Evolutionary conservation across 2,329 filamentous ascomycete genomes (phyloP).

Genomic region (Diaporthe destruens): DNA sequence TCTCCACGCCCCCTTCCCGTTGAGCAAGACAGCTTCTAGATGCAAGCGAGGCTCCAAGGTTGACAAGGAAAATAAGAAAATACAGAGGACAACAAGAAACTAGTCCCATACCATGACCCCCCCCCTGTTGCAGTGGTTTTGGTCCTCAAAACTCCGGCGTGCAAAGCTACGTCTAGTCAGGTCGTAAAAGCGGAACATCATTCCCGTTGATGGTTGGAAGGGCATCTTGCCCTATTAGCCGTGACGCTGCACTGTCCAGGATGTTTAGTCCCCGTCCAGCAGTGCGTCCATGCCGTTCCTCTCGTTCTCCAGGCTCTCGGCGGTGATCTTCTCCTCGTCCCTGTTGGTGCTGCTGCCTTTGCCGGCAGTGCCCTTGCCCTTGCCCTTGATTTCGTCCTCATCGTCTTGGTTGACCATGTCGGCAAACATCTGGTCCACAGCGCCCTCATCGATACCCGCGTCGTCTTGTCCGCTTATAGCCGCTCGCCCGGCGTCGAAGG

Average conservation of each 20-base stretch:
- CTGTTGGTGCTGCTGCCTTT: conserved; percentile 1
- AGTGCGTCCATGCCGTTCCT: conserved; percentile 61
- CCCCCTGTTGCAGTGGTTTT: conserved; percentile 5
- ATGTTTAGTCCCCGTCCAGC: conserved; percentile 55
- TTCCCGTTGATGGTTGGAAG: background rate
- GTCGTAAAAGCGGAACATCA: conserved; percentile 15
- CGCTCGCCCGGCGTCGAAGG: conserved; percentile 53
- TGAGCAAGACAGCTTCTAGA: conserved; percentile 31
- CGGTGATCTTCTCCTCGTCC: conserved; percentile 49
- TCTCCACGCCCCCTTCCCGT: background rate
- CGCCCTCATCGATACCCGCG: conserved; percentile 56
- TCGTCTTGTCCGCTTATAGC: conserved; percentile 34
- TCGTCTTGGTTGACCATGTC: conserved; percentile 68
- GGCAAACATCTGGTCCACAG: conserved; percentile 68
- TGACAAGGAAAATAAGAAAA: background rate
- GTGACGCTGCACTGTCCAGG: background rate
- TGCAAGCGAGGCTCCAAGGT: conserved; percentile 25
- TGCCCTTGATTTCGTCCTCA: conserved; percentile 55
- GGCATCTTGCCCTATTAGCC: background rate
- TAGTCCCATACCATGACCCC: background rate
- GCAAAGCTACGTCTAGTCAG: conserved; percentile 5
- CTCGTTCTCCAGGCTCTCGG: conserved; percentile 59
- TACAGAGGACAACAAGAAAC: background rate
- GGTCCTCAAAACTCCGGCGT: conserved; percentile 32
- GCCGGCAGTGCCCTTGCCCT: conserved; percentile 47